These are phyloP conservation scores for Panaeolus cyanescens DNA, from an alignment of 768 basidiomycete species.

Conservation along the genomic window DNA sequence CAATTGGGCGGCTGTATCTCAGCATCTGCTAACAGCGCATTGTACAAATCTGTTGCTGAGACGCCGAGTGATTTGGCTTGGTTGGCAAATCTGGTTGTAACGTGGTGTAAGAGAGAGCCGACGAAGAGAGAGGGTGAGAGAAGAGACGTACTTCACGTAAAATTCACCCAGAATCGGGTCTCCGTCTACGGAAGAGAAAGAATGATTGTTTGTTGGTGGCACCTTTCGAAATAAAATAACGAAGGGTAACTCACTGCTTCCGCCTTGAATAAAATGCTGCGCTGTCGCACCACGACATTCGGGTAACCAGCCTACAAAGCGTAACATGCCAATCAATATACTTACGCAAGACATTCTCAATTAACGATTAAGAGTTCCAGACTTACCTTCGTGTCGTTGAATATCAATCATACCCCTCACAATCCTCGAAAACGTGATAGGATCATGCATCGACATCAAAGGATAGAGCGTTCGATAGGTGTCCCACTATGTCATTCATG, in stretches of 20 bases:
- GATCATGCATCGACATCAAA: conserved; percentile 65
- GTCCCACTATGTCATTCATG: conserved; percentile 52
- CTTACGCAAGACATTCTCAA: neutral
- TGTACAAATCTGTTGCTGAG: conserved; percentile 50
- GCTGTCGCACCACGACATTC: conserved; percentile 62
- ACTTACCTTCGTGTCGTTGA: conserved; percentile 60
- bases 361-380: neutral
- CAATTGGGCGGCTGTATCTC: conserved; percentile 59
- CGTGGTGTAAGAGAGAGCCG: neutral
- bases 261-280: conserved; percentile 58
- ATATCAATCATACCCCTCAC: conserved; percentile 70
- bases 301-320: conserved; percentile 71
- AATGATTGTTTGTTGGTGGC: neutral
- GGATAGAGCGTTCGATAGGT: conserved; percentile 65
- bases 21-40: conserved; percentile 59
- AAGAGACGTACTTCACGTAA: conserved; percentile 53
- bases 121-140: neutral
- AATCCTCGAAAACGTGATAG: conserved; percentile 56
- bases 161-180: conserved; percentile 69
- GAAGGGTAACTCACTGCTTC: conserved; percentile 50
- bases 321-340: neutral
- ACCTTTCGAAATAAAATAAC: neutral
- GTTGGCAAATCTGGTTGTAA: conserved; percentile 44
- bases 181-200: conserved; percentile 39
- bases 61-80: conserved; percentile 51